A percentile compares a stretch with the other conserved stretches of the same genome.
These are phyloP conservation scores for Citrus maxima DNA, from an alignment of 345 rosid species.

Conservation along the genomic window DNA sequence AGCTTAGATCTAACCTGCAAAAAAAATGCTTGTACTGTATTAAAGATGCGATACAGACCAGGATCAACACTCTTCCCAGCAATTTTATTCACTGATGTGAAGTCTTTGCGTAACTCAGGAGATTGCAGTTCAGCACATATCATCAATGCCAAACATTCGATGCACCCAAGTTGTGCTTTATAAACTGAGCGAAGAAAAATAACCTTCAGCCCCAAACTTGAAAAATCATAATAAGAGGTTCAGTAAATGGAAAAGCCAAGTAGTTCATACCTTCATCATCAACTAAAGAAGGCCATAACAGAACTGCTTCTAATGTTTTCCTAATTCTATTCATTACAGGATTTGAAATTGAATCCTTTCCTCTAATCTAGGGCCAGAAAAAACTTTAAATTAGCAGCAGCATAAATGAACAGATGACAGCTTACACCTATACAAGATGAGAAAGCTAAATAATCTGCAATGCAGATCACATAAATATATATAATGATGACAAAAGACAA, in stretches of 20 bases:
- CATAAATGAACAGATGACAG: conserved; percentile 7
- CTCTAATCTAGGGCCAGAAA: conserved; percentile 49
- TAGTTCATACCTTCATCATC: conserved; percentile 57
- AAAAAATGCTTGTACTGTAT: conserved; percentile 1
- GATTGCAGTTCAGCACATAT: conserved; percentile 71
- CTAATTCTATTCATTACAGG: conserved; percentile 47
- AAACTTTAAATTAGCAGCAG: conserved; percentile 18
- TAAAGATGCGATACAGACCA: conserved; percentile 30
- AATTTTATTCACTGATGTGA: conserved; percentile 15
- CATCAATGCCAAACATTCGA: conserved; percentile 82
- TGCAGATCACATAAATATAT: neutral
- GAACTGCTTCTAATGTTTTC: conserved; percentile 46
- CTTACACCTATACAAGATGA: conserved; percentile 6
- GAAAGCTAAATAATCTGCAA: neutral
- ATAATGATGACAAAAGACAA: conserved; percentile 13
- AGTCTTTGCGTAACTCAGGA: conserved; percentile 34
- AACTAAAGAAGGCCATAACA: conserved; percentile 75
- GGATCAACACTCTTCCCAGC: conserved; percentile 24
- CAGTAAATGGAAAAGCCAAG: conserved; percentile 9
- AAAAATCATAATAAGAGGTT: conserved; percentile 1
- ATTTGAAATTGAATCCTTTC: conserved; percentile 49
- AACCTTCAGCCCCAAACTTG: conserved; percentile 7
- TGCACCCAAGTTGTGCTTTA: conserved; percentile 93
- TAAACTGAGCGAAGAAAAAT: conserved; percentile 46
- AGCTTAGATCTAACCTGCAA: conserved; percentile 6